These are phyloP conservation scores for Cutaneotrichosporon sp. DNA, from an alignment of 1,284 basidiomycete genomes.

Conservation along the genomic window DNA sequence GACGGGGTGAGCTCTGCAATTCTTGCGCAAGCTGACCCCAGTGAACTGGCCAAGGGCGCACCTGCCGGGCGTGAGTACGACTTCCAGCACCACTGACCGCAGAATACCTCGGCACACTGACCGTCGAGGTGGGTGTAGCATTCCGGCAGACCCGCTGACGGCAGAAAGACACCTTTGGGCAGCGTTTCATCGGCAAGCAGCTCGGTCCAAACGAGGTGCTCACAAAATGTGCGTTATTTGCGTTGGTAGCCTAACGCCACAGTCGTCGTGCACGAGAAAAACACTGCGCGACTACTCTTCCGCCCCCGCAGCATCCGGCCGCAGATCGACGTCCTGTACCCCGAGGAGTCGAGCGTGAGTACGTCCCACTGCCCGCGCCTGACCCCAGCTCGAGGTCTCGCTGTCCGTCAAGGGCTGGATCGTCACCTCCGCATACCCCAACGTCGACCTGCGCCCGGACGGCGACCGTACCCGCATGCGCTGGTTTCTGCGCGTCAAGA, in stretches of 20 bases:
- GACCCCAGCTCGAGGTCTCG: conserved; percentile 35
- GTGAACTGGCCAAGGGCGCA: conserved; percentile 32
- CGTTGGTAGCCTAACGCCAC: neutral
- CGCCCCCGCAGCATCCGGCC: conserved; percentile 37
- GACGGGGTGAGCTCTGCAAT: conserved; percentile 24
- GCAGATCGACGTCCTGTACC: conserved; percentile 35
- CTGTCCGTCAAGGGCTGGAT: conserved; percentile 38
- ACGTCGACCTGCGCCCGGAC: conserved; percentile 29
- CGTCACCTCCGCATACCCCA: conserved; percentile 39
- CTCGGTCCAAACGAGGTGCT: conserved; percentile 38
- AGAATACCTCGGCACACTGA: conserved; percentile 40
- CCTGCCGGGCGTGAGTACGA: neutral
- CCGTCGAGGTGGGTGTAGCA: conserved; percentile 26
- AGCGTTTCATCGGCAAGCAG: conserved; percentile 34
- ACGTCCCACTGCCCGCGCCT: neutral
- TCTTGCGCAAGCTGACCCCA: conserved; percentile 6
- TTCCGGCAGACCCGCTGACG: neutral
- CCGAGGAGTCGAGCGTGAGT: conserved; percentile 36
- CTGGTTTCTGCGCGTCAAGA: conserved; percentile 40
- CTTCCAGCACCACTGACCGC: neutral
- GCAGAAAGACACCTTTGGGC: conserved; percentile 31
- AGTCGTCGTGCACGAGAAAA: conserved; percentile 32
- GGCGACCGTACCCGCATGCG: conserved; percentile 27
- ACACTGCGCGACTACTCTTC: conserved; percentile 35
- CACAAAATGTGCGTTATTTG: conserved; percentile 30